Percentiles rank a stretch among this genome's conserved stretches.
Conservation (phyloP, 495 filamentous ascomycete genomes). For the Aspergillus saccharolyticus region DNA sequence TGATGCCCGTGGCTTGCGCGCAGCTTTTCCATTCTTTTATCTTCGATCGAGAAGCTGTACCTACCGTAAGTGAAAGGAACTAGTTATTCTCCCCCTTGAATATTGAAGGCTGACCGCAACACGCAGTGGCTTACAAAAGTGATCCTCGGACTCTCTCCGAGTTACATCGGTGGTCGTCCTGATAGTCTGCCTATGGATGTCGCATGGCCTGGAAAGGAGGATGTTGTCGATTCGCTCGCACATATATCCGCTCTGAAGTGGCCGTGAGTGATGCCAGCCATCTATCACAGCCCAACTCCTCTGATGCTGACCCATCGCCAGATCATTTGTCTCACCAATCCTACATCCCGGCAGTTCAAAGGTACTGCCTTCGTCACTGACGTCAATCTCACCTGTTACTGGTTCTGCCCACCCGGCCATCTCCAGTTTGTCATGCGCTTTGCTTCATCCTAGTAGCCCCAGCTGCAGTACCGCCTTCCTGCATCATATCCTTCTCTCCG, state of each 20-base stretch:
- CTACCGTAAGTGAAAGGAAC: conserved; percentile 39
- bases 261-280: conserved; percentile 56
- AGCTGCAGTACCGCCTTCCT: conserved; percentile 82
- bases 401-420: conserved; percentile 81
- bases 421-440: conserved; percentile 75
- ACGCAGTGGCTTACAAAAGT: conserved; percentile 62
- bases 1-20: conserved; percentile 87
- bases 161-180: conserved; percentile 74
- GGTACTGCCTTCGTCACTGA: conserved; percentile 60
- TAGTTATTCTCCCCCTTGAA: not conserved
- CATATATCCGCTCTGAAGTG: conserved; percentile 75
- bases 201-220: conserved; percentile 68
- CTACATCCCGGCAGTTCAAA: conserved; percentile 66
- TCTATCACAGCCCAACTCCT: not conserved
- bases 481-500: conserved; percentile 73
- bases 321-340: conserved; percentile 76
- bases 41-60: conserved; percentile 88
- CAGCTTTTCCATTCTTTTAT: conserved; percentile 89
- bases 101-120: conserved; percentile 15
- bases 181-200: conserved; percentile 58
- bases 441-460: conserved; percentile 84
- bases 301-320: conserved; percentile 17
- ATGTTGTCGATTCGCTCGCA: conserved; percentile 76
- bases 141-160: conserved; percentile 65
- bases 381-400: conserved; percentile 69